Conservation (phyloP, 78 protist species). For the Dictyostelium capitatum region DNA sequence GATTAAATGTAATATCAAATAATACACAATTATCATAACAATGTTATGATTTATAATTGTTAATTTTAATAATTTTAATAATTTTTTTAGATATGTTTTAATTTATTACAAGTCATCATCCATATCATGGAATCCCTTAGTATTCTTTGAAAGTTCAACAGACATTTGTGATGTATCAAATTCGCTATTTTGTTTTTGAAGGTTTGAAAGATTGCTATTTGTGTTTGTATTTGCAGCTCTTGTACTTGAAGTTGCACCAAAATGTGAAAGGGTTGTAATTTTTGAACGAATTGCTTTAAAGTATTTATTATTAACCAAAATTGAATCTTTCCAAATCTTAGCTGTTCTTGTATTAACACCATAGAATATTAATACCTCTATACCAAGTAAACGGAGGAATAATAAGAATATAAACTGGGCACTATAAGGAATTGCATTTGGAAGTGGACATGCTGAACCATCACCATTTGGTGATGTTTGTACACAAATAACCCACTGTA, state of each 20-base stretch:
- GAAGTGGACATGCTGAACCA: background rate
- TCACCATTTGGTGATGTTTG: background rate
- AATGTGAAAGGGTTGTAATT: background rate
- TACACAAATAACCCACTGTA: conserved; percentile 31
- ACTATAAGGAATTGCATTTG: conserved; percentile 33
- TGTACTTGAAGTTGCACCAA: conserved; percentile 10
- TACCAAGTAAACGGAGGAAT: conserved; percentile 49
- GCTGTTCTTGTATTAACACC: conserved; percentile 36
- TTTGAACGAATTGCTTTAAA: background rate
- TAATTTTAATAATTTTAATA: too few relatives aligned
- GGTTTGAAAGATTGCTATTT: too few relatives aligned
- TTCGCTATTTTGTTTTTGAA: too few relatives aligned
- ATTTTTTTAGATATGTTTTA: too few relatives aligned
- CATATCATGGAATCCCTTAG: background rate
- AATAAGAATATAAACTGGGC: conserved; percentile 52
- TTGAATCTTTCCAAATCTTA: conserved; percentile 30
- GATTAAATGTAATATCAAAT: too few relatives aligned
- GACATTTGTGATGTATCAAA: too few relatives aligned
- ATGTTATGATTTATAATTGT: too few relatives aligned
- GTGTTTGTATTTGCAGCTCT: background rate
- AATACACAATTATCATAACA: too few relatives aligned
- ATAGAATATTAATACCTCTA: conserved; percentile 56
- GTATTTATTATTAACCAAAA: conserved; percentile 35
- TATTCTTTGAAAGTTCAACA: background rate
- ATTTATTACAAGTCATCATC: background rate